Conservation (phyloP, 75 land plant species). For the Cupressus sempervirens region DNA sequence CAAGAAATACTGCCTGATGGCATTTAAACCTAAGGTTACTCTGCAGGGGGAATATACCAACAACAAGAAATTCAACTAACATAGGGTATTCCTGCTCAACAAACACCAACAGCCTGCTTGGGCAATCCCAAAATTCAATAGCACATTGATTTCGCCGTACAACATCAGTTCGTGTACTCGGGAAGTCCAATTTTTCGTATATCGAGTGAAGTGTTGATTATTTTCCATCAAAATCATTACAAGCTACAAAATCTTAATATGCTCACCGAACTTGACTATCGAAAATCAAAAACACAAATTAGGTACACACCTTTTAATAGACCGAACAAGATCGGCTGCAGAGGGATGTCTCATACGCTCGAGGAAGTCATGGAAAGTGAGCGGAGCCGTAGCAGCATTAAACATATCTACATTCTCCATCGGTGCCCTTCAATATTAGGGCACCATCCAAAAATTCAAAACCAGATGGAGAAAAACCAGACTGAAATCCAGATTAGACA, state of each 20-base stretch:
- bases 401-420: conserved; percentile 75
- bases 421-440: background rate
- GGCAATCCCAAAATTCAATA: conserved; percentile 1
- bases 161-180: background rate
- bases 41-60: too few species aligned
- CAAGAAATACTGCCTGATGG: background rate
- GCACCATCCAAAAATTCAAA: background rate
- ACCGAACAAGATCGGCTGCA: conserved; percentile 91
- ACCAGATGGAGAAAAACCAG: background rate
- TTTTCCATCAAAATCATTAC: background rate
- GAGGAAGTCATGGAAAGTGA: conserved; percentile 86
- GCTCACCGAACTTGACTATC: background rate
- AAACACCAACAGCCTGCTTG: background rate
- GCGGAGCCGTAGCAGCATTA: conserved; percentile 61
- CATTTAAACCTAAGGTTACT: too few species aligned
- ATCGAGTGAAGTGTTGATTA: background rate
- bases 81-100: too few species aligned
- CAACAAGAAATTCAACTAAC: too few species aligned
- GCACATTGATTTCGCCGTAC: background rate
- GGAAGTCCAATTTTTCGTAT: background rate
- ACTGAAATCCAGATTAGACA: background rate
- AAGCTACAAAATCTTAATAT: background rate
- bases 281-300: background rate
- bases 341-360: conserved; percentile 97
- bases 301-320: conserved; percentile 73